phyloP scores from a whole-genome alignment of 805 yeast genomes.

The Metschnikowia hibisci region DNA sequence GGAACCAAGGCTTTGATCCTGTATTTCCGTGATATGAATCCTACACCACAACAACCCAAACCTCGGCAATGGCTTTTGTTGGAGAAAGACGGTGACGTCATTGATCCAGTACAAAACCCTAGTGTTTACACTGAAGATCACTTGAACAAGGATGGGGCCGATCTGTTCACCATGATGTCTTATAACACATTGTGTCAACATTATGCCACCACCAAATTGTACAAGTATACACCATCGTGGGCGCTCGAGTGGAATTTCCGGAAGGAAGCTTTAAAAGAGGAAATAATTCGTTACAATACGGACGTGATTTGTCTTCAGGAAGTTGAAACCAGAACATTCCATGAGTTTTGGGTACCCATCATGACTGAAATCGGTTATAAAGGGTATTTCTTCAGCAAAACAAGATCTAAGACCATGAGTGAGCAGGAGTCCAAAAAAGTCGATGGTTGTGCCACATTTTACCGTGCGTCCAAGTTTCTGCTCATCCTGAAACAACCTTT shows the following conservation, averaged over 20 bases:
- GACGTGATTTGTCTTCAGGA: slow-evolving; percentile 93
- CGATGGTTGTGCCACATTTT: slow-evolving; percentile 98
- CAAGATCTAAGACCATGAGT: slow-evolving; percentile 87
- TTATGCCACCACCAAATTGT: slow-evolving; percentile 89
- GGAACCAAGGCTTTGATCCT: slow-evolving; percentile 83
- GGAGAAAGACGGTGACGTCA: slow-evolving; percentile 69
- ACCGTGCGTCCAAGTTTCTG: slow-evolving; percentile 62
- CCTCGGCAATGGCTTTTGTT: slow-evolving; percentile 83
- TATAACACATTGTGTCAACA: slow-evolving; percentile 94
- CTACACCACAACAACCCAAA: slow-evolving; percentile 58
- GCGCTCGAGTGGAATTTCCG: slow-evolving; percentile 93
- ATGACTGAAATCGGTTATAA: slow-evolving; percentile 72
- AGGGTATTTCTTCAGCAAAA: slow-evolving; percentile 79
- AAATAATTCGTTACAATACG: slow-evolving; percentile 58
- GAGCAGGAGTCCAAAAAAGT: slow-evolving; percentile 80
- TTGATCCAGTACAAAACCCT: slow-evolving; percentile 31
- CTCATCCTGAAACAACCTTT: slow-evolving; percentile 66
- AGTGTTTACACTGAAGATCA: slow-evolving; percentile 30
- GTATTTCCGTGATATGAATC: slow-evolving; percentile 78
- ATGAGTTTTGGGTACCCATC: slow-evolving; percentile 80
- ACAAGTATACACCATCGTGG: slow-evolving; percentile 95
- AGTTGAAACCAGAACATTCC: slow-evolving; percentile 82
- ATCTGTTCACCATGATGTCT: slow-evolving; percentile 70
- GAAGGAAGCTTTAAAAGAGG: slow-evolving; percentile 68
- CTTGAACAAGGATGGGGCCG: slow-evolving; percentile 21